Conservation (phyloP, 2,329 filamentous ascomycete genomes). For the Trichophyton verrucosum region DNA sequence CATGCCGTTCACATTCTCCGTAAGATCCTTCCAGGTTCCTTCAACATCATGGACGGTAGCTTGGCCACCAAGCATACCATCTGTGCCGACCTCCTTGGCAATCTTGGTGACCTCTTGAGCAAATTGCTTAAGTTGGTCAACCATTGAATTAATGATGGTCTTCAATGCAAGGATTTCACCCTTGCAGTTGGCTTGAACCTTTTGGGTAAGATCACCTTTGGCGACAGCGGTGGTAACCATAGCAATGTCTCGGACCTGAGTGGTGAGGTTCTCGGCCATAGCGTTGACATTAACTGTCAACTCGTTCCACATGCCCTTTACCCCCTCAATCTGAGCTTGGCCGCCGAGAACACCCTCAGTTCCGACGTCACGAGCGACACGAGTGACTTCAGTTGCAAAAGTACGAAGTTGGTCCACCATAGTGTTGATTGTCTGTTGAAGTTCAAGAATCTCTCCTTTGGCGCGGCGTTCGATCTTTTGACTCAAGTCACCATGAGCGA, state of each 20-base stretch:
- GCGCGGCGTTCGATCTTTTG: conserved; percentile 75
- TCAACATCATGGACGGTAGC: conserved; percentile 93
- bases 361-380: conserved; percentile 70
- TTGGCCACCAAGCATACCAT: conserved; percentile 86
- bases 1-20: conserved; percentile 95
- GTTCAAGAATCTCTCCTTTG: conserved; percentile 66
- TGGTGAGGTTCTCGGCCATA: conserved; percentile 78
- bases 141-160: conserved; percentile 98
- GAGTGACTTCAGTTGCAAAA: conserved; percentile 72
- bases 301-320: conserved; percentile 82
- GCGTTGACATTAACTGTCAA: conserved; percentile 76
- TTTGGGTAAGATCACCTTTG: conserved; percentile 85
- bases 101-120: conserved; percentile 95
- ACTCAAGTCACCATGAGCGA: conserved; percentile 69
- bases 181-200: conserved; percentile 84
- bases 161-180: conserved; percentile 92
- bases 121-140: conserved; percentile 93
- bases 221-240: conserved; percentile 58
- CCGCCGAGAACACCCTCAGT: conserved; percentile 73
- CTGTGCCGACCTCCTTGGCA: conserved; percentile 89
- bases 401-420: conserved; percentile 79
- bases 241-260: conserved; percentile 89
- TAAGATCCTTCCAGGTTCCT: conserved; percentile 93
- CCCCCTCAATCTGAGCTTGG: conserved; percentile 70
- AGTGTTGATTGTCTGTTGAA: conserved; percentile 78